Conservation (phyloP, 139 green algal genomes). For the Chlamydomonas sp. region DNA sequence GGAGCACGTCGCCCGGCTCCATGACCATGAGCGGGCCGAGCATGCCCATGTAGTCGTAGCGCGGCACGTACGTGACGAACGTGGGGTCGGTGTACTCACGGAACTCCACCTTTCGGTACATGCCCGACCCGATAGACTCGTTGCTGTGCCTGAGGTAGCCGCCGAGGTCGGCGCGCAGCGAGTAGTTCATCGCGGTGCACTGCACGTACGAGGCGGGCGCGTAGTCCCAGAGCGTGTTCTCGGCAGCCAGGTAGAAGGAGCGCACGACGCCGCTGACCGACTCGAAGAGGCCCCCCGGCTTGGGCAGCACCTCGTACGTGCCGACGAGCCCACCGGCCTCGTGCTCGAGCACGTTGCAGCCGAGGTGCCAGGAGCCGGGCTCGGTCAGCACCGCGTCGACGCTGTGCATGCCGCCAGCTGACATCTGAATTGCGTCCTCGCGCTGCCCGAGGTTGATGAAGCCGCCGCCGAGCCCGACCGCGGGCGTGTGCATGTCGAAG, state of each 20-base stretch:
- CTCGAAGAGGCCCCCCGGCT: too few species aligned
- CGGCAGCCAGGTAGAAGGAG: constrained; percentile 34
- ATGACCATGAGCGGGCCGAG: constrained; percentile 38
- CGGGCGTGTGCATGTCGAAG: constrained; percentile 67
- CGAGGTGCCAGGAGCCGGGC: background rate
- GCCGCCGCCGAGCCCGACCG: constrained; percentile 19
- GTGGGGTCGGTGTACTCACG: constrained; percentile 38
- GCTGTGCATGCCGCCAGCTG: constrained; percentile 13
- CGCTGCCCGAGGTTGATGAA: constrained; percentile 11
- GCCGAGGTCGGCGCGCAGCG: background rate
- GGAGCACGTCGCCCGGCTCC: constrained; percentile 36
- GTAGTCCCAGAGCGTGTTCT: constrained; percentile 48
- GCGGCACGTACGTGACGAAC: constrained; percentile 20
- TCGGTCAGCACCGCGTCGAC: constrained; percentile 7
- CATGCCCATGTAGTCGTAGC: constrained; percentile 15
- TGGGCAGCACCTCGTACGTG: constrained; percentile 7
- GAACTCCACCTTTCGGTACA: constrained; percentile 7
- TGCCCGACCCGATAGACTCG: background rate
- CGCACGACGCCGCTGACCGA: constrained; percentile 2
- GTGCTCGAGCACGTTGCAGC: constrained; percentile 5
- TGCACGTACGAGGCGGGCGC: constrained; percentile 20
- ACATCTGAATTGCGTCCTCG: background rate
- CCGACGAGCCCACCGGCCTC: background rate
- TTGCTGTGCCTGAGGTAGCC: background rate
- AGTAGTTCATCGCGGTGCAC: constrained; percentile 8